These are phyloP conservation scores for Trifolium subterraneum DNA, from an alignment of 306 rosid species.

Conservation along the genomic window DNA sequence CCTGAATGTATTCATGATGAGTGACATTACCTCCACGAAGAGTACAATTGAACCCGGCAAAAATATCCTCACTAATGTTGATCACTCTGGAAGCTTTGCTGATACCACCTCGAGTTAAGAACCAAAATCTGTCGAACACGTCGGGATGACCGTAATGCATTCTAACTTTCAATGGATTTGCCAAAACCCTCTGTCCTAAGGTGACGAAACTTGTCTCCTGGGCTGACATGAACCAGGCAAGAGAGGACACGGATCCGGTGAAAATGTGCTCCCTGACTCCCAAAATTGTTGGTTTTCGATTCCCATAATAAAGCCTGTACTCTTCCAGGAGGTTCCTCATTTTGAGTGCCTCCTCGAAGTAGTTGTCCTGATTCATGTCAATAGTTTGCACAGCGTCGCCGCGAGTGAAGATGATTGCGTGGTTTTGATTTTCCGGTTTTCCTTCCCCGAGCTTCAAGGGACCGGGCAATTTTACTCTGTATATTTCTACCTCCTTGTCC, in stretches of 20 bases:
- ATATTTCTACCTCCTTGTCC: constrained; percentile 57
- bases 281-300: constrained; percentile 55
- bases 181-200: constrained; percentile 62
- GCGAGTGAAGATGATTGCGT: constrained; percentile 57
- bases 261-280: constrained; percentile 59
- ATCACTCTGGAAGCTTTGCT: constrained; percentile 61
- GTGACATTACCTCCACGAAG: constrained; percentile 64
- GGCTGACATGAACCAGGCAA: constrained; percentile 65
- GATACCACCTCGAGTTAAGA: constrained; percentile 56
- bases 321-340: constrained; percentile 58
- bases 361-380: constrained; percentile 63
- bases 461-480: constrained; percentile 56
- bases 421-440: constrained; percentile 61
- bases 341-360: constrained; percentile 61
- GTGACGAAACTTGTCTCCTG: constrained; percentile 62
- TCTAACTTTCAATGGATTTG: constrained; percentile 59
- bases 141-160: constrained; percentile 66
- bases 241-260: constrained; percentile 62
- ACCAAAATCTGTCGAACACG: constrained; percentile 63
- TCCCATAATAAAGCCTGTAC: constrained; percentile 47
- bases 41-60: constrained; percentile 60
- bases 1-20: constrained; percentile 61
- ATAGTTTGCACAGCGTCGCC: constrained; percentile 62
- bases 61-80: constrained; percentile 61
- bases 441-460: constrained; percentile 63